Percentiles rank a stretch among this genome's conserved stretches.
Conservation (phyloP, 1,284 basidiomycete genomes). For the Leccinum pachyderme region DNA sequence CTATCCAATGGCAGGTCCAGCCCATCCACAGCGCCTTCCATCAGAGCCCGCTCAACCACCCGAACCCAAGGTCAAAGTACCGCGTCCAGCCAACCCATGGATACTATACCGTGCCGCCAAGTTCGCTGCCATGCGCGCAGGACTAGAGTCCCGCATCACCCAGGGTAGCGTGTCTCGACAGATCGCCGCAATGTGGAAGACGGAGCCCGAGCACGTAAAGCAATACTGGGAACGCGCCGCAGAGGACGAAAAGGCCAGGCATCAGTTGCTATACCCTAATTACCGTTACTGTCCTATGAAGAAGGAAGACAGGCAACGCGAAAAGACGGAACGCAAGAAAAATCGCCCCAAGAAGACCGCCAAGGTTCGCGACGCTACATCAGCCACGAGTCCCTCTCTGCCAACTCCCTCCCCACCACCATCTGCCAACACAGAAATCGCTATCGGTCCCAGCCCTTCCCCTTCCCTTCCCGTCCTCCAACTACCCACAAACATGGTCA, state of each 20-base stretch:
- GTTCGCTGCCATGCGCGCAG: conserved; percentile 41
- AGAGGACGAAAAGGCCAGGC: conserved; percentile 66
- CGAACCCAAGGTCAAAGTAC: conserved; percentile 39
- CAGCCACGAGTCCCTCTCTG: background rate
- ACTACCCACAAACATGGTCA: background rate
- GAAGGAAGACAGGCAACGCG: conserved; percentile 58
- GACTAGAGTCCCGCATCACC: conserved; percentile 39
- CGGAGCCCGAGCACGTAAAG: conserved; percentile 51
- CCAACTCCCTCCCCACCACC: background rate
- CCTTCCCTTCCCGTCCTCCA: background rate
- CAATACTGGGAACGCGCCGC: conserved; percentile 69
- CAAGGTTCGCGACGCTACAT: conserved; percentile 13
- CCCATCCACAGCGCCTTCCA: conserved; percentile 4
- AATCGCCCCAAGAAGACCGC: conserved; percentile 32
- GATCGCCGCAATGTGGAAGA: conserved; percentile 71
- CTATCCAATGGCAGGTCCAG: conserved; percentile 21
- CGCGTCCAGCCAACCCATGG: conserved; percentile 87
- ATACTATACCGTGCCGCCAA: conserved; percentile 84
- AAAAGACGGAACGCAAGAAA: conserved; percentile 45
- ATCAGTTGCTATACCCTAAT: conserved; percentile 60
- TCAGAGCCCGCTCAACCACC: background rate
- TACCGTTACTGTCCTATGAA: conserved; percentile 75
- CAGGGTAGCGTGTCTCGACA: conserved; percentile 74
- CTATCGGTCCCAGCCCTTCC: background rate
- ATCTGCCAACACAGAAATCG: background rate